Percentiles rank a stretch among this genome's conserved stretches.
phyloP scores from a whole-genome alignment of 179 eudicot genomes.

The Monotropa hypopitys region DNA sequence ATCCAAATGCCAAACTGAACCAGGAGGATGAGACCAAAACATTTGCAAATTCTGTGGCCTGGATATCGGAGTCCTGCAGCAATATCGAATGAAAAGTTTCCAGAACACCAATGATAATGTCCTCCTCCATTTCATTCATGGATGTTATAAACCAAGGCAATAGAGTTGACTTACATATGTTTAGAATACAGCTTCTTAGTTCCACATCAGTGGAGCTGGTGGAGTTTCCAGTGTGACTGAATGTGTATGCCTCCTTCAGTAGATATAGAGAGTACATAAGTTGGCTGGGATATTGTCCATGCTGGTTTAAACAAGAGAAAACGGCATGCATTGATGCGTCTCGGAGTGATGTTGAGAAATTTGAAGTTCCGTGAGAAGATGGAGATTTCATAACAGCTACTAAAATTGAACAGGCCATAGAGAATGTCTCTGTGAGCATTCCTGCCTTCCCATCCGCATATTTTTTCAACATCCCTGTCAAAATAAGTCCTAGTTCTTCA shows the following conservation, averaged over 20 bases:
- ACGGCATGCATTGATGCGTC: conserved; percentile 52
- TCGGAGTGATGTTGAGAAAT: conserved; percentile 29
- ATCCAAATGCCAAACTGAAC: conserved; percentile 70
- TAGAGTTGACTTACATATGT: conserved; percentile 44
- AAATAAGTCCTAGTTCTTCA: conserved; percentile 52
- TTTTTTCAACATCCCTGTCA: conserved; percentile 60
- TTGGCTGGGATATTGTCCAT: conserved; percentile 31
- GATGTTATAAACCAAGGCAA: conserved; percentile 70
- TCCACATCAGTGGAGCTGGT: conserved; percentile 19
- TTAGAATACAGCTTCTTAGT: conserved; percentile 32
- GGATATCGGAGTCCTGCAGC: conserved; percentile 36
- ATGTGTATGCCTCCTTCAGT: conserved; percentile 65
- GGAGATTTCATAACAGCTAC: conserved; percentile 67
- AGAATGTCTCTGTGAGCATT: conserved; percentile 75
- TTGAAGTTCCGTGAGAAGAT: conserved; percentile 40
- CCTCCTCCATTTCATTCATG: conserved; percentile 62
- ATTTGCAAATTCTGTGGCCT: conserved; percentile 33
- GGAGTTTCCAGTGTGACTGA: conserved; percentile 27
- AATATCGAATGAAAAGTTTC: conserved; percentile 63
- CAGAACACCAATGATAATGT: conserved; percentile 53
- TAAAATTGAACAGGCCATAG: conserved; percentile 48
- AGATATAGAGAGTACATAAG: conserved; percentile 64
- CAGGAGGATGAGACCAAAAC: conserved; percentile 59
- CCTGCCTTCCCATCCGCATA: conserved; percentile 52
- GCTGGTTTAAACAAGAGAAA: conserved; percentile 36